phyloP scores from a whole-genome alignment of 2,329 filamentous ascomycete genomes.

The Eutypa lata region DNA sequence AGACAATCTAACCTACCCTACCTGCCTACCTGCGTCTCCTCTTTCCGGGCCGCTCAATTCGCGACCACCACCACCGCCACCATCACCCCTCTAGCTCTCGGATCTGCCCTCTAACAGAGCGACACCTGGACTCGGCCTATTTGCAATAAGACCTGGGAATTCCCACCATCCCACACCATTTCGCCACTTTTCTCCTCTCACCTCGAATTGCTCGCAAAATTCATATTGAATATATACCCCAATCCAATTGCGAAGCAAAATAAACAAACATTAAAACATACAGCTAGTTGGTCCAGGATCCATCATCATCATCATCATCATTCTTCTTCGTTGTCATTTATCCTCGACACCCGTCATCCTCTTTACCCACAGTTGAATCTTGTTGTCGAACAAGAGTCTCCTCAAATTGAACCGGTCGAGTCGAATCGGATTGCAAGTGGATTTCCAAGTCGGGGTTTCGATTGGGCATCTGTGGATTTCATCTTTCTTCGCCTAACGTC shows the following conservation, averaged over 20 bases:
- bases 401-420: conserved; percentile 2
- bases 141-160: conserved; percentile 31
- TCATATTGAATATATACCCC: conserved; percentile 8
- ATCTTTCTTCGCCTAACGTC: conserved; percentile 6
- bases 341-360: not conserved
- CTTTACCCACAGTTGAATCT: not conserved
- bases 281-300: not conserved
- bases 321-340: not conserved
- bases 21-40: conserved; percentile 12
- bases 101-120: conserved; percentile 9
- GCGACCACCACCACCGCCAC: conserved; percentile 25
- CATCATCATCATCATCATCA: not conserved
- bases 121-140: not conserved
- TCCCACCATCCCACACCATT: conserved; percentile 22
- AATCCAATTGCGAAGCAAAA: conserved; percentile 16
- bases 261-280: conserved; percentile 22
- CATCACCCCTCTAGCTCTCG: too few relatives aligned
- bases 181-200: conserved; percentile 28
- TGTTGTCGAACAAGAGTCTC: not conserved
- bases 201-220: conserved; percentile 10
- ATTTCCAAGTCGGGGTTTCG: conserved; percentile 5
- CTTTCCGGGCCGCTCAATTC: conserved; percentile 21
- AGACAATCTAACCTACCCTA: not conserved
- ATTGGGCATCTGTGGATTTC: conserved; percentile 6
- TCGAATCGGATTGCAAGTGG: conserved; percentile 7